Base-by-base conservation (phyloP, 176 grass and related monocot species). In the Guadua angustifolia region DNA sequence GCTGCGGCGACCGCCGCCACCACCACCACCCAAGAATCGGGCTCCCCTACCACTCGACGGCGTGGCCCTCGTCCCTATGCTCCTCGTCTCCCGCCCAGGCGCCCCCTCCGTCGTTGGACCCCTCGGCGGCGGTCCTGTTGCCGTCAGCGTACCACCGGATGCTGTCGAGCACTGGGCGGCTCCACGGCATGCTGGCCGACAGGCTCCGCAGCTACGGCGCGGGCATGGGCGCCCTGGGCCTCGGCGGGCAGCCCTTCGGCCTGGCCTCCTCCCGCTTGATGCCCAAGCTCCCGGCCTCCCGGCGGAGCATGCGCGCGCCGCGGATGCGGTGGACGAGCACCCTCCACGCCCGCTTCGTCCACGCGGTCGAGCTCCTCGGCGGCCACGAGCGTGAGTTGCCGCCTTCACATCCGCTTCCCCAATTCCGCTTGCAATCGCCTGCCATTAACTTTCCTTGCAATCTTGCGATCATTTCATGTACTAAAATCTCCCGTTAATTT, bases 251-350 rank as follows among this genome's bases (percentile, higher is more conserved):
- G 66, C 9, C 38, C 19, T 69, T 43, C 47, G 33, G 79, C 29
- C 40, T 87, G 2, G 79, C 70, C 6, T 69, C 86, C 9, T 84
- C 89, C 19, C 77, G 84, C 51, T 94, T 88, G 75, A 79, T 92
- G 70, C 82, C 85, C 17, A 86, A 71, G 59, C 68, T 90, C 13
- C 85, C 92, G 12, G 53, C 7, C 1, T 78, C 88, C 0, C 91
- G 93, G 66, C 83, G 94, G 12, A 90, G 83, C 85, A 88, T 94
- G 83, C 92, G 94, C 0, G 92, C 94, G 21, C 94, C 94, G n/a
- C 73, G 94, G 78, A 97, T 97, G 94, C 72, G 94, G 82, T 97
- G 94, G 94, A 97, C 92, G 6, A 94, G 85, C 80, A 87, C 76
- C 57, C 94, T 97, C 26, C 94, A 97, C 42, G 85, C 92, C 9